Conservation (phyloP, 75 land plant species). For the Larix kaempferi region DNA sequence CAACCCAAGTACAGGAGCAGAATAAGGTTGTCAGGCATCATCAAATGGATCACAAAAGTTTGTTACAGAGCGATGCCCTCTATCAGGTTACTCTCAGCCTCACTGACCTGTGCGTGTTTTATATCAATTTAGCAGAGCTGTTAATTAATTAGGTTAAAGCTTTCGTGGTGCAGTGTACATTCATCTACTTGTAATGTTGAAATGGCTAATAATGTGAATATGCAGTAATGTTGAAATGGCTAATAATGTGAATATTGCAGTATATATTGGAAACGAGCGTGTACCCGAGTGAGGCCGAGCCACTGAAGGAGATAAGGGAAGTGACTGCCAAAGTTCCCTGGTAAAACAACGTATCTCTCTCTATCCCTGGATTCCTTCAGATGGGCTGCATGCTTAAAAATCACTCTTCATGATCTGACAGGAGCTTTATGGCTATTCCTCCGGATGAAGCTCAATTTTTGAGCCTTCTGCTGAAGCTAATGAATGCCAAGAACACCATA, state of each 20-base stretch:
- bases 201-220: no score
- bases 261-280: constrained; percentile 78
- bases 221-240: not conserved
- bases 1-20: constrained; percentile 3
- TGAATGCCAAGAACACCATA: constrained; percentile 82
- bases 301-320: constrained; percentile 63
- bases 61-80: constrained; percentile 78
- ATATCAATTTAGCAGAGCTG: not conserved
- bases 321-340: constrained; percentile 50
- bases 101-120: not conserved
- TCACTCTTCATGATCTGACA: not conserved
- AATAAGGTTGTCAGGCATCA: constrained; percentile 38
- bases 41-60: constrained; percentile 88
- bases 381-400: no score
- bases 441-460: constrained; percentile 80
- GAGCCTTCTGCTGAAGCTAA: constrained; percentile 62
- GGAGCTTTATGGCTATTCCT: constrained; percentile 45
- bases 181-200: not conserved
- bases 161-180: no score
- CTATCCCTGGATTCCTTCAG: no score
- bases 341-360: constrained; percentile 5
- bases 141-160: no score
- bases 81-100: constrained; percentile 50
- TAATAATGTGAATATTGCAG: constrained; percentile 23
- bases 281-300: constrained; percentile 68